A percentile compares a stretch with the other conserved stretches of the same genome.
Conservation (phyloP, 192 early-diverging fungal genomes). For the Linnemannia elongata region DNA sequence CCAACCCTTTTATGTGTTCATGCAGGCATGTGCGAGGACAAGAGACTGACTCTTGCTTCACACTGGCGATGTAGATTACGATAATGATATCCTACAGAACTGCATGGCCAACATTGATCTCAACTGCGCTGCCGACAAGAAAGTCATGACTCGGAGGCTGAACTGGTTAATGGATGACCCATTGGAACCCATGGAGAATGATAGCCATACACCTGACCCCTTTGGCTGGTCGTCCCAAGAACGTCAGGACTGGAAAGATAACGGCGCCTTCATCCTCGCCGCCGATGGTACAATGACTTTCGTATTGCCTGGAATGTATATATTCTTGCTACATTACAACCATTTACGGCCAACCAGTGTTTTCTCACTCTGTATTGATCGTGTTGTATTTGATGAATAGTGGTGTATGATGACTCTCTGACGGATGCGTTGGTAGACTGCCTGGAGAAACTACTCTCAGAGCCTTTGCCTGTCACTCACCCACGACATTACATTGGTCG, state of each 20-base stretch:
- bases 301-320: background rate
- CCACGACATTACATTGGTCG: slow-evolving; percentile 27
- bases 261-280: slow-evolving; percentile 43
- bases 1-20: background rate
- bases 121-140: background rate
- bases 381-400: background rate
- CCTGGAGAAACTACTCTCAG: slow-evolving; percentile 26
- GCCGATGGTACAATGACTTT: slow-evolving; percentile 26
- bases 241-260: slow-evolving; percentile 19
- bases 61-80: slow-evolving; percentile 15
- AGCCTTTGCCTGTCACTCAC: slow-evolving; percentile 30
- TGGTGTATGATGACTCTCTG: slow-evolving; percentile 47
- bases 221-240: slow-evolving; percentile 29
- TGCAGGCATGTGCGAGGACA: background rate
- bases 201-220: background rate
- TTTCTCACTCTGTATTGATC: background rate
- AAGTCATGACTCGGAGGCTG: slow-evolving; percentile 7
- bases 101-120: slow-evolving; percentile 26
- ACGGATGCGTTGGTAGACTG: slow-evolving; percentile 39
- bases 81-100: slow-evolving; percentile 20
- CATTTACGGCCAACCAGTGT: background rate
- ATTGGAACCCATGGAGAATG: background rate
- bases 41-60: background rate
- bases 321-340: background rate
- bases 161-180: slow-evolving; percentile 48